A percentile compares a stretch with the other conserved stretches of the same genome.
Evolutionary conservation across 768 basidiomycete species (phyloP).

Genomic region (Tylopilus balloui): DNA sequence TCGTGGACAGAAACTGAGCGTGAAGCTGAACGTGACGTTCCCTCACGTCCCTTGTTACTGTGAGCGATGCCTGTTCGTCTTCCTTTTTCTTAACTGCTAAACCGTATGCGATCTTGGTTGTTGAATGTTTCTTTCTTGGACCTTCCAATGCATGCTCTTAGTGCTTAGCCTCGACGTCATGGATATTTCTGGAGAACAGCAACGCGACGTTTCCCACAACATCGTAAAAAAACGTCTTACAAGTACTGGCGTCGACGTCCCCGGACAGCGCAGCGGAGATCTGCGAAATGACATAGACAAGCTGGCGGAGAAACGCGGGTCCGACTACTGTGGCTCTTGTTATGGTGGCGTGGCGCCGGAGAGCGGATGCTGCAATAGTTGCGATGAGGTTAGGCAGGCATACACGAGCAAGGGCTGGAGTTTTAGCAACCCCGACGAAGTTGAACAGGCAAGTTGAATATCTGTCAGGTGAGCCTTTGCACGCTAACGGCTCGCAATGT

Average conservation of each 20-base stretch:
- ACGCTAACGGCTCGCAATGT: background rate
- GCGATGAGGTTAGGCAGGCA: conserved; percentile 88
- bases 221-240: conserved; percentile 79
- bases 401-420: conserved; percentile 95
- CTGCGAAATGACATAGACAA: conserved; percentile 87
- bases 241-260: conserved; percentile 52
- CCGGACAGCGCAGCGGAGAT: conserved; percentile 52
- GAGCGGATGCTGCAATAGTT: conserved; percentile 89
- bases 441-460: conserved; percentile 75
- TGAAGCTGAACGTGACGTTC: conserved; percentile 90
- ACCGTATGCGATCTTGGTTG: background rate
- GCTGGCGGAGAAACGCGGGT: conserved; percentile 54
- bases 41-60: conserved; percentile 96
- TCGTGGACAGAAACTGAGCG: conserved; percentile 90
- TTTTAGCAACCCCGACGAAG: conserved; percentile 82
- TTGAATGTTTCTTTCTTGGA: background rate
- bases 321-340: conserved; percentile 89
- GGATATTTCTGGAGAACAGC: conserved; percentile 97
- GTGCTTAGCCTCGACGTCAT: conserved; percentile 95
- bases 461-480: background rate
- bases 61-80: conserved; percentile 41
- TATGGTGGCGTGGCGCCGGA: conserved; percentile 80
- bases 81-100: conserved; percentile 1
- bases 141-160: conserved; percentile 30
- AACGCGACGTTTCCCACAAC: conserved; percentile 86